Evolutionary conservation across 352 stramenopile species (phyloP).

Genomic region (Pythium sp.): DNA sequence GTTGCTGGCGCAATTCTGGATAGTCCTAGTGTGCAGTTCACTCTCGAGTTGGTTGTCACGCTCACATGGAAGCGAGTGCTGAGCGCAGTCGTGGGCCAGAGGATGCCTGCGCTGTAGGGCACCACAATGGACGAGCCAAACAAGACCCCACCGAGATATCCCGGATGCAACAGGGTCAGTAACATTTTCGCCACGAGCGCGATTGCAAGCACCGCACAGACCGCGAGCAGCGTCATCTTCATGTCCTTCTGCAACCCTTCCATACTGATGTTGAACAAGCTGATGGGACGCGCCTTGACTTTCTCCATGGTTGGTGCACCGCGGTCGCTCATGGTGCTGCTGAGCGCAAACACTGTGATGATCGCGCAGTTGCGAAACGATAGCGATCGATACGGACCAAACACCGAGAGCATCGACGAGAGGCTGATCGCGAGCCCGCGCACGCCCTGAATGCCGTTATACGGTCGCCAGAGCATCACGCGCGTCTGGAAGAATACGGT

Average conservation of each 20-base stretch:
- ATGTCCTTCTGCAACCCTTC: slow-evolving; percentile 19
- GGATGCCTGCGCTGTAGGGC: slow-evolving; percentile 15
- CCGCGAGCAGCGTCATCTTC: slow-evolving; percentile 20
- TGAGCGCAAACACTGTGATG: slow-evolving; percentile 9
- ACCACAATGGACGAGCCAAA: slow-evolving; percentile 14
- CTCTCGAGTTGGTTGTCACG: background rate
- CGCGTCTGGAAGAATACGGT: slow-evolving; percentile 17
- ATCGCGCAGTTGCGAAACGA: slow-evolving; percentile 19
- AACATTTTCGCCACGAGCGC: slow-evolving; percentile 9
- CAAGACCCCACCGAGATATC: slow-evolving; percentile 5
- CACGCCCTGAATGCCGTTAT: slow-evolving; percentile 27
- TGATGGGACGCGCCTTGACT: slow-evolving; percentile 6
- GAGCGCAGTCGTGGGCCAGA: slow-evolving; percentile 19
- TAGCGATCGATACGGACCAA: slow-evolving; percentile 27
- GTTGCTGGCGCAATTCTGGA: background rate
- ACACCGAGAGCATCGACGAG: slow-evolving; percentile 31
- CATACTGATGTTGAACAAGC: slow-evolving; percentile 18
- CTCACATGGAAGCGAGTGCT: slow-evolving; percentile 10
- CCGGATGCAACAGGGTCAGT: slow-evolving; percentile 1
- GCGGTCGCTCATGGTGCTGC: background rate
- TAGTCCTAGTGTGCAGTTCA: background rate
- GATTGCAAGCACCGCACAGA: slow-evolving; percentile 10
- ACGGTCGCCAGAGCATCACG: slow-evolving; percentile 17
- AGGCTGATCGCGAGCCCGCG: slow-evolving; percentile 35
- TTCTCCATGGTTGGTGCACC: background rate